These are phyloP conservation scores for Lasiosphaeria ovina DNA, from an alignment of 495 filamentous ascomycete species.

Conservation along the genomic window DNA sequence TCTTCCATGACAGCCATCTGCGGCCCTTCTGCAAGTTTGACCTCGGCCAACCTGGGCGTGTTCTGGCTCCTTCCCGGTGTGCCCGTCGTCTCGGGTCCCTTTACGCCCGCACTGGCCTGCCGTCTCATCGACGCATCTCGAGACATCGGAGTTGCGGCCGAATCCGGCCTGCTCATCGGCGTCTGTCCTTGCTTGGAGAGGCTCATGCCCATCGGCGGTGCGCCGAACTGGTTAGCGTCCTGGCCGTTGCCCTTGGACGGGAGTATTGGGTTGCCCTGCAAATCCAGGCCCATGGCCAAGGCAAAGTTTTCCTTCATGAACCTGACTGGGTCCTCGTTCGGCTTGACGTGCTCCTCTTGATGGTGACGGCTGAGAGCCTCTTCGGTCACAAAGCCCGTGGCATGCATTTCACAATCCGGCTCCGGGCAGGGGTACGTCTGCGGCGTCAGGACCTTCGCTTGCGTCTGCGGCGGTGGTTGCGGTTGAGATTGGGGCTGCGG, in stretches of 20 bases:
- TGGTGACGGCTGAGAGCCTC: conserved; percentile 51
- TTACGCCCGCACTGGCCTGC: conserved; percentile 40
- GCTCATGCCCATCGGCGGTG: conserved; percentile 32
- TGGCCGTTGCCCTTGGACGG: conserved; percentile 14
- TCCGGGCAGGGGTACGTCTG: conserved; percentile 45
- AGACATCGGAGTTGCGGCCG: conserved; percentile 44
- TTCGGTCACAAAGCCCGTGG: conserved; percentile 53
- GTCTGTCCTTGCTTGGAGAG: conserved; percentile 47
- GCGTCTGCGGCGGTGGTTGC: conserved; percentile 11
- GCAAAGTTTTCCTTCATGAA: conserved; percentile 49
- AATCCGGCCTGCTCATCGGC: conserved; percentile 35
- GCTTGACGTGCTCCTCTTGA: conserved; percentile 54
- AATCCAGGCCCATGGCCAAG: conserved; percentile 43
- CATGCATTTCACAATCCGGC: conserved; percentile 43
- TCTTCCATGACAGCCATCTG: conserved; percentile 25
- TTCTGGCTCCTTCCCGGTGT: conserved; percentile 31
- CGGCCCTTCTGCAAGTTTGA: conserved; percentile 20
- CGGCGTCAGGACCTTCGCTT: conserved; percentile 10
- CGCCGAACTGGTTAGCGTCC: conserved; percentile 16
- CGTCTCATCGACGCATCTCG: conserved; percentile 46
- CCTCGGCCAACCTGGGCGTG: conserved; percentile 21
- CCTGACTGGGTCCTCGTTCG: conserved; percentile 50
- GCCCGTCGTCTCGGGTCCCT: conserved; percentile 24
- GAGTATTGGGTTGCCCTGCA: conserved; percentile 40
- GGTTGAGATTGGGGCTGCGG: conserved; percentile 26